Conservation (phyloP, 352 stramenopile genomes). For the Globisporangium irregulare region DNA sequence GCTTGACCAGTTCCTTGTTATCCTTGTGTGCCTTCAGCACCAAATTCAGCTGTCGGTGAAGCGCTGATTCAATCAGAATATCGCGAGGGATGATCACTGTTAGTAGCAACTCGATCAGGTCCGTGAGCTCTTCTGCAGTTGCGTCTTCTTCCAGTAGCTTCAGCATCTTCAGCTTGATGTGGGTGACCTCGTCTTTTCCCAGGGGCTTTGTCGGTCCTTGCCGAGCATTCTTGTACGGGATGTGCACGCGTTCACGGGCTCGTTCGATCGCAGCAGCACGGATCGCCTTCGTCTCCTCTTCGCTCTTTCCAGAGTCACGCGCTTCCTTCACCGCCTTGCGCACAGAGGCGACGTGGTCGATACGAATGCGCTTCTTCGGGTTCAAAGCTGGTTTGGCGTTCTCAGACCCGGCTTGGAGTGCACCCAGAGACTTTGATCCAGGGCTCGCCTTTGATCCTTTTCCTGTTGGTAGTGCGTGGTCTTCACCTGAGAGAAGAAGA, state of each 20-base stretch:
- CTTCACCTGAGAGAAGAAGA: conserved; percentile 50
- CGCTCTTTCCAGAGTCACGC: conserved; percentile 64
- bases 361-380: conserved; percentile 82
- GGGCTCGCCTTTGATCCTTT: conserved; percentile 35
- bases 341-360: conserved; percentile 84
- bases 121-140: conserved; percentile 69
- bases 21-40: conserved; percentile 79
- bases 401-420: conserved; percentile 13
- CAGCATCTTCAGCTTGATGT: conserved; percentile 85
- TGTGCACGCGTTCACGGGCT: conserved; percentile 68
- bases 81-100: conserved; percentile 74
- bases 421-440: conserved; percentile 24
- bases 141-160: conserved; percentile 83
- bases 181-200: conserved; percentile 76
- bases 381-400: conserved; percentile 23
- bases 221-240: conserved; percentile 78
- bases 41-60: conserved; percentile 74
- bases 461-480: conserved; percentile 38
- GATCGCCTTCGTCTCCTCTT: conserved; percentile 75
- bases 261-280: conserved; percentile 73
- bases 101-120: conserved; percentile 78
- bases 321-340: conserved; percentile 77
- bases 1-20: conserved; percentile 83
- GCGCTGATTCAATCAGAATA: conserved; percentile 70
- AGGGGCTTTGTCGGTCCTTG: conserved; percentile 70